Evolutionary conservation across 2,329 filamentous ascomycete genomes (phyloP), one percentile per base, ranked within the genome.

Genomic region (Didymella pinodella): DNA sequence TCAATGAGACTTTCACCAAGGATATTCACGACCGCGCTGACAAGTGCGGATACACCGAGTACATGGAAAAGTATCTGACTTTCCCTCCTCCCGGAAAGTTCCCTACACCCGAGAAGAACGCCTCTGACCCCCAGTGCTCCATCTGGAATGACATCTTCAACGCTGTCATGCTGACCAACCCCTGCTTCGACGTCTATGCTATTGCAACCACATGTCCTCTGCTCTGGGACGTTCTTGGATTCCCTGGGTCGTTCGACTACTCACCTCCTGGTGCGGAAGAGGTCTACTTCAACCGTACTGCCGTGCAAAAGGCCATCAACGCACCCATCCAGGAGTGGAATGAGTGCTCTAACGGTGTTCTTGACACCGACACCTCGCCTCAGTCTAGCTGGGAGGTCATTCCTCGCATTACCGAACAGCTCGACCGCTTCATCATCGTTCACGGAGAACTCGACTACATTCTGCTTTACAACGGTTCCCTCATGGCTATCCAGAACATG

Each of bases 171-270:
- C 70, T 79, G 1, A 75, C 86, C 32, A 95, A 95, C 77, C 91
- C 91, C 0, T 95, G 92, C 80, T 96, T 90, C 77, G 87, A 92
- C 73, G 80, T 91, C 11, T 95, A 94, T 77, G 85, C 90, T 49
- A 84, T 94, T 14, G 85, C 85, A 2, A 87, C 86, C 4, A 90
- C 87, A 12, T 95, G 91, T 72, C 91, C 91, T 0, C 65, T 88
- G 2, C 79, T 85, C 2, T 91, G 86, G 83, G 88, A 92, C 57
- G 85, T 90, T 0, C 80, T 93, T 2, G 86, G 86, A 16, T 89
- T 89, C 76, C 88, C 89, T 0, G 87, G 88, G n/a, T 82, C 83
- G 2, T 80, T 87, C 54, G 73, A 76, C 20, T 94, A 93, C 75
- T 68, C 85, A 0, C 57, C 57, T 11, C 48, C 57, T 8, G 89